Base-by-base conservation (phyloP, 2,329 filamentous ascomycete species). In the Aureobasidium sp. region DNA sequence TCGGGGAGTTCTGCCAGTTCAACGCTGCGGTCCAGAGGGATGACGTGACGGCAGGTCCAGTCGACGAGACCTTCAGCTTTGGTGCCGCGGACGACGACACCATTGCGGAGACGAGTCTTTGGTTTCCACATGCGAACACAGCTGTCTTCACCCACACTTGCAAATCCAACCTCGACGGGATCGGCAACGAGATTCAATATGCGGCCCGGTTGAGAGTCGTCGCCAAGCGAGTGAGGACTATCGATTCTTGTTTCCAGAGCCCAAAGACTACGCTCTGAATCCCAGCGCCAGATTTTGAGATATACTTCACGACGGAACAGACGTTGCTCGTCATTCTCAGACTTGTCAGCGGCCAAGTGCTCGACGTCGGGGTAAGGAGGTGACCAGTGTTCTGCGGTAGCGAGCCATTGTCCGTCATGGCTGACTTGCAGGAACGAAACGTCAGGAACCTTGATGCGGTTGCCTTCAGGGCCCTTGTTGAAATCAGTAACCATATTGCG, bases 301-400 rank as follows among this genome's bases (percentile, higher is more conserved):
- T 86, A 87, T 0, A 90, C 80, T 66, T 97, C 91, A 38, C 78
- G 78, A 71, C 75, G 59, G 70, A 72, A 57, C 63, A 69, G 49
- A 68, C 74, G 64, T 57, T 78, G 71, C 49, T 74, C 72, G 7
- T 60, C 52, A 7, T 62, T 55, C 34, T 58, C 60, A 12, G 65
- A 62, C 44, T 71, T 63, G 38, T 71, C 68, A 11, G 67, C 62
- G 48, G 74, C 68, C 24, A 86, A 67, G 53, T 78, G 77, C 34
- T 80, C 77, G 12, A 87, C 70, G 63, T 96, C 90, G 56, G 79
- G 74, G 11, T 73, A 71, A 8, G 87, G 81, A 1, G 90, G 90
- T 48, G 79, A 78, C 93, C 93, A 98, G 63, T 90, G 87, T 65
- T 98, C 93, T 1, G 95, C 80, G 1, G 89, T 96, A 4, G 86